Evolutionary conservation across 257 asterid species (phyloP), one percentile per base, ranked within the genome.

Genomic region (Scutellaria baicalensis): DNA sequence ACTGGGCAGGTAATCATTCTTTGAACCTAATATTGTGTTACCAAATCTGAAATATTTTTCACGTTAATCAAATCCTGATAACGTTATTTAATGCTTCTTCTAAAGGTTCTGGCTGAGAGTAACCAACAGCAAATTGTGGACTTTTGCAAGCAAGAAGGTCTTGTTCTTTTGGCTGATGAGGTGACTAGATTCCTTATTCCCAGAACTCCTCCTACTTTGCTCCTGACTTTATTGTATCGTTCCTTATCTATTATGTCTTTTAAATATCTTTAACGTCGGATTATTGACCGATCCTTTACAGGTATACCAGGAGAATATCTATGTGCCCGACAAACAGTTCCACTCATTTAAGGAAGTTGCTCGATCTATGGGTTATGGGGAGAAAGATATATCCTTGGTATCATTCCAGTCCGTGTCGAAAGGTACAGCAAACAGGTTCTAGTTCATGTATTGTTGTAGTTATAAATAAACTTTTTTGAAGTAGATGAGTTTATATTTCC

Each of bases 111-210:
- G 51, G 59, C 81, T 59, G 83, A 78, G 79, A 51, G 56, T 73
- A 94, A 89, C 91, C 97, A 89, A 77, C 75, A 70, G 56, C 81
- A 90, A 65, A 91, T 94, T 62, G 99, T 94, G 73, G 93, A 86
- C 43, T 94, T 94, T 92, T 91, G 99, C 88, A 91, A 83, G 91
- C 78, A 84, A 68, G 98, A 94, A 88, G 92, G 96, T n/a, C 96
- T 94, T 36, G 96, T 91, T 79, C 99, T 94, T 76, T 77, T 94
- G 78, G 99, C 99, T 9, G 99, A 94, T 72, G 99, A 94, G 91
- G 99, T 94, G 75, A 78, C 36, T 68, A 14, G 48, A 60, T 72
- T 61, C 52, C 49, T 39, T 16, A 14, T 5, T 23, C 70, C 23
- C 59, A 45, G 8, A 13, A 57, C 6, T 21, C 78, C 16, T 17